phyloP scores from a whole-genome alignment of 371 early-diverging fungal species.

The Smittium culicis region DNA sequence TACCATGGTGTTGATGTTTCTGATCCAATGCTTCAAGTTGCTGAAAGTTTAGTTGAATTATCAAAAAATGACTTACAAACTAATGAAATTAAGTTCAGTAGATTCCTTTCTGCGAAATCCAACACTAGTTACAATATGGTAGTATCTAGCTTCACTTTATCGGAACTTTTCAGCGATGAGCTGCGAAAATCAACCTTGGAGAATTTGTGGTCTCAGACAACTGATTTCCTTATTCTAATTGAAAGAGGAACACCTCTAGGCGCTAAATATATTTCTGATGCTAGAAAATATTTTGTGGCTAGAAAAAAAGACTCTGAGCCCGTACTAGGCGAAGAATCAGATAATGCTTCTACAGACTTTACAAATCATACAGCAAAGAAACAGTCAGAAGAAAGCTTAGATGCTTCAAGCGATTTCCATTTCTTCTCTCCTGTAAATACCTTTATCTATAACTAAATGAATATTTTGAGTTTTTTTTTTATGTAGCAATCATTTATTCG shows the following conservation, averaged over 20 bases:
- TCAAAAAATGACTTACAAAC: too few species aligned
- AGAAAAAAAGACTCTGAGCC: constrained; percentile 23
- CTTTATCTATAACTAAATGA: too few species aligned
- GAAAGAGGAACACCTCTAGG: constrained; percentile 79
- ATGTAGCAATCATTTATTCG: too few species aligned
- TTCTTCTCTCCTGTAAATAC: constrained; percentile 4
- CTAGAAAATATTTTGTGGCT: constrained; percentile 50
- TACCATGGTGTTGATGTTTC: constrained; percentile 63
- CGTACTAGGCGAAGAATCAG: not conserved
- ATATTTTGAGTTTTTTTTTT: too few species aligned
- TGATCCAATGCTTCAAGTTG: constrained; percentile 59
- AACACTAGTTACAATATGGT: constrained; percentile 54
- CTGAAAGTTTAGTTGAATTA: too few species aligned
- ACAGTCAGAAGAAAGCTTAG: not conserved
- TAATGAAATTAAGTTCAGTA: too few species aligned
- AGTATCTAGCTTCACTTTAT: constrained; percentile 53
- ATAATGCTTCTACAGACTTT: not conserved
- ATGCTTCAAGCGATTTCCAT: too few species aligned
- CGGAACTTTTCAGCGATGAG: constrained; percentile 52
- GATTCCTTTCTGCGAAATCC: too few species aligned
- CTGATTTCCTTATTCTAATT: constrained; percentile 63
- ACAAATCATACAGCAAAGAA: not conserved
- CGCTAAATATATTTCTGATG: constrained; percentile 50
- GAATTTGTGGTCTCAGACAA: constrained; percentile 60
- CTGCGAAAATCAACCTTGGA: constrained; percentile 50